Base-by-base conservation (phyloP, 129 eudicot genomes). In the Deinandra increscens region DNA sequence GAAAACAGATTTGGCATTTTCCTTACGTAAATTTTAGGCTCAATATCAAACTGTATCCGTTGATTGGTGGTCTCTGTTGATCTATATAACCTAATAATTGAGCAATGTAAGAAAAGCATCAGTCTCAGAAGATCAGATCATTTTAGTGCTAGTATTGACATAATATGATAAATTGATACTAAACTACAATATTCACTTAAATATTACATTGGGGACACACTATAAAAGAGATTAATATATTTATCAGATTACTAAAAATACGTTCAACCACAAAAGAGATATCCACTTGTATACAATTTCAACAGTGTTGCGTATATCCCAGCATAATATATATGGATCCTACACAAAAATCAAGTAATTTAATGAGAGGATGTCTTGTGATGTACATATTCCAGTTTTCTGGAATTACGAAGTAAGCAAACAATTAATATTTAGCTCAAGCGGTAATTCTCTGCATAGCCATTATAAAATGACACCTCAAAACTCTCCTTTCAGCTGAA, bases 301-400 rank as follows among this genome's bases (percentile, higher is more conserved):
- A 58, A 81, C 89, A 56, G 97, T 87, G 42, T 89, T 94, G 69
- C 99, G 96, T 69, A 89, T 80, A 79, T 94, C 99, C 99, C 99
- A 94, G 84, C 99, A 94, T 56, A 94, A 81, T 29, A 94, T 86
- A 66, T 89, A 85, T 37, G 99, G 99, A 83, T 94, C 99, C 99
- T 94, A 69, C 80, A 78, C 38, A 43, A 12, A 49, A 26, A 58
- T 5, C 59, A 71, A 17, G 23, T 70, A 42, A 56, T 59, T 58
- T 42, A 34, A 70, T 56, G 53, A 68, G 50, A 68, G 15, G 46
- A 61, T 59, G n/a, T 20, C 49, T 17, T 34, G 70, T 45, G 18
- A 37, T 53, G 33, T 53, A 69, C n/a, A 70, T 31, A 13, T 41
- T 64, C 12, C 19, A 19, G 15, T 29, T 31, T 68, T 46, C 59